Base-by-base conservation (phyloP, 495 filamentous ascomycete genomes). In the Darksidea phi region DNA sequence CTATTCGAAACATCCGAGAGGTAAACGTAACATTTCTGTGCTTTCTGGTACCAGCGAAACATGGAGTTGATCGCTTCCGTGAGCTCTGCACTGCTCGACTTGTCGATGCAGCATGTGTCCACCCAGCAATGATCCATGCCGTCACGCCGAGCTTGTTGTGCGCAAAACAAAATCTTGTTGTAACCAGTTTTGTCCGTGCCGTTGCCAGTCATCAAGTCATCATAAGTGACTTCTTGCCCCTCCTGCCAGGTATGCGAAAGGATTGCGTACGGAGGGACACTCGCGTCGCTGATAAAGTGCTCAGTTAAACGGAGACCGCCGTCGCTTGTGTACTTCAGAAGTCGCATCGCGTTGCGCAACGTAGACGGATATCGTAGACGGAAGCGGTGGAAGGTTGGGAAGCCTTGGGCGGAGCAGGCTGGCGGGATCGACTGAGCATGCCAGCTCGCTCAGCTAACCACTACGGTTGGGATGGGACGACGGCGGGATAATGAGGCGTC, bases 231-330 rank as follows among this genome's bases (percentile, higher is more conserved):
- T 24, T 53, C 49, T 11, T 53, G 15, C 18, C 26, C 24, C 18
- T 38, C 36, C 15, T 8, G 36, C 49, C 49, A 53, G 49, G 18
- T 53, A 53, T 53, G 49, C 8, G 49, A 53, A 18, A 53, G 49
- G 15, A 53, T 53, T 6, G 49, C 26, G 18, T 53, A 53, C 8
- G 49, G 8, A 18, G 49, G 49, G 12, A 53, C 49, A 8, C 10
- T 8, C 6, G 8, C 26, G 26, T 24, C 26, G 18, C 15, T 28
- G 49, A 38, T 15, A 15, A 38, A 38, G 36, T 38, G 7, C 36
- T 15, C 15, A 15, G 36, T 38, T 7, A 38, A 21, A 15, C 36
- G 7, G 36, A 38, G 36, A 7, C 15, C 36, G 36, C 36, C 36
- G 15, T 38, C 15, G 8, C 15, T 7, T 7, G 8, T 15, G 36